Base-by-base conservation (phyloP, 805 yeast genomes). In the Candida gorgasii region DNA sequence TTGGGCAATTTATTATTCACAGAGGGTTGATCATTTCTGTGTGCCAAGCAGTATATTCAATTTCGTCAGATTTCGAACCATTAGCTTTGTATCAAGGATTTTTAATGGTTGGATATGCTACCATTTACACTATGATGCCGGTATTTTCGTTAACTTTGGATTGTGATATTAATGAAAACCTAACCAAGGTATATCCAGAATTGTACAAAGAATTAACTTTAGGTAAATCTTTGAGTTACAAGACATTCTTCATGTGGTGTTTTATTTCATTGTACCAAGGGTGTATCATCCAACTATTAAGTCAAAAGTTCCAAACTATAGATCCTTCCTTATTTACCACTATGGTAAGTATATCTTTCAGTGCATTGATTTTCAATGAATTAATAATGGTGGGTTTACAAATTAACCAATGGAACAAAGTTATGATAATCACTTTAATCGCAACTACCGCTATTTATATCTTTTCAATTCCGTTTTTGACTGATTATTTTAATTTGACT, bases 21-120 rank as follows among this genome's bases (percentile, higher is more conserved):
- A 82, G 99, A 60, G 99, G 99, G 22, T 73, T 93, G 40, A 76
- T 93, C 32, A 92, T 93, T 39, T 87, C 96, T 2, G 90, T 92
- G 4, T 92, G 97, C 41, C 99, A 93, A 64, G 95, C 96, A 1
- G 89, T 93, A 12, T 93, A 79, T 61, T 89, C 97, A 1, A 78
- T 92, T 11, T 78, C 89, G 32, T 88, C 97, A 0, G 66, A 77
- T 3, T 93, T 89, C 60, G 98, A 90, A 62, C 99, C 99, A 1
- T 71, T 93, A 47, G 98, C 98, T 0, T 71, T 93, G 41, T 89
- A 86, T 59, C 92, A 93, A 61, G 99, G 99, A 2, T 92, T 95
- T 84, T 73, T 93, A 36, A 89, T 93, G 97, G 99, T 93, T 33
- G 99, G 99, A 1, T 93, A 93, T 64, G 95, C 98, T 2, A 93